Base-by-base conservation (phyloP, 176 grass and related monocot genomes). In the Aegilops bicornis region DNA sequence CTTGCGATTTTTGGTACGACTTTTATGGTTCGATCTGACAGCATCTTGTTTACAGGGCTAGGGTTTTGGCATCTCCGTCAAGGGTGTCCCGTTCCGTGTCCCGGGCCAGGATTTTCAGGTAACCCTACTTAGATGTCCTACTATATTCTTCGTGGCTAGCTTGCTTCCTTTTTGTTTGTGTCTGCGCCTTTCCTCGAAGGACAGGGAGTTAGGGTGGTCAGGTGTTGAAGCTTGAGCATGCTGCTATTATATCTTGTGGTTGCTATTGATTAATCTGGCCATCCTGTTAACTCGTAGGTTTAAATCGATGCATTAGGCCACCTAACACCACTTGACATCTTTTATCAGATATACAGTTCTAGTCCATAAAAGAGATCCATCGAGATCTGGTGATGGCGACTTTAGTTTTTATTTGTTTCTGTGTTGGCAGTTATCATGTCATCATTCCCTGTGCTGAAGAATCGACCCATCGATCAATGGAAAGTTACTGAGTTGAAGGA, bases 401-500 rank as follows among this genome's bases (percentile, higher is more conserved):
- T 65, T 29, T 83, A 7, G 62, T 63, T 79, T 59, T 63, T 25
- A 68, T n/a, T 67, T 12, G 19, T 82, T 84, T 88, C 24, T 83
- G 67, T 47, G 6, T 89, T 82, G 23, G 78, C 85, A 95, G 90
- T 64, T 45, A 97, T 62, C 73, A 87, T 94, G 84, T 95, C 94
- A 25, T 93, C 89, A 19, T 99, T 87, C 82, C 90, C 90, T 85
- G 91, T 97, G 72, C 84, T 97, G 17, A 99, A 99, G 80, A 97
- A 93, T 80, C 89, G 89, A 15, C 94, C 97, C 9, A 97, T 99
- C 12, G 97, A 99, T 84, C 97, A 97, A 81, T 99, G 94, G 97
- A 94, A 89, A 79, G 97, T 99, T 48, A 94, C 94, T 35, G 97
- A 99, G 81, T 86, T 99, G 69, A 96, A 93, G 87, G 97, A 97